Conservation (phyloP, 2,329 filamentous ascomycete species). For the Alternaria sp. region DNA sequence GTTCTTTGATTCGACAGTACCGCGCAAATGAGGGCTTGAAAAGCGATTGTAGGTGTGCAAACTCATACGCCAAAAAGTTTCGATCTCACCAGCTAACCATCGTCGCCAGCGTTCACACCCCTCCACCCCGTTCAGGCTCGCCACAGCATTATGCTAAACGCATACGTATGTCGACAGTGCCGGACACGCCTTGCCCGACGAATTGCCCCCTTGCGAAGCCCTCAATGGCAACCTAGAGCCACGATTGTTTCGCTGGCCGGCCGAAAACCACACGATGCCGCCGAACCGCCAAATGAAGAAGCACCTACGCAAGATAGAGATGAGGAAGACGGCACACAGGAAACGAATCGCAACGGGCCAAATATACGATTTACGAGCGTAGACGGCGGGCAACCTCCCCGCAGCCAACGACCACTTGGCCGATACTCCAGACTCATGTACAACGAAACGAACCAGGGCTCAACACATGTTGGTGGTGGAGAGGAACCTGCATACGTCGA, state of each 20-base stretch:
- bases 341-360: background rate
- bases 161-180: slow-evolving; percentile 45
- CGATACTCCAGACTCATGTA: slow-evolving; percentile 28
- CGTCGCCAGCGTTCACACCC: background rate
- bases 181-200: slow-evolving; percentile 29
- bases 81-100: slow-evolving; percentile 3
- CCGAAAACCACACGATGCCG: slow-evolving; percentile 9
- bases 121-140: background rate
- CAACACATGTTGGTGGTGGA: background rate
- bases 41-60: background rate
- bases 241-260: slow-evolving; percentile 40
- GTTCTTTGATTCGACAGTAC: background rate
- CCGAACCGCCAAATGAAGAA: slow-evolving; percentile 9
- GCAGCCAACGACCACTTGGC: background rate
- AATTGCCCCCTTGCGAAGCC: slow-evolving; percentile 8
- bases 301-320: slow-evolving; percentile 5
- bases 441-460: background rate
- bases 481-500: background rate
- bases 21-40: background rate
- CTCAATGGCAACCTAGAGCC: slow-evolving; percentile 41
- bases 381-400: background rate
- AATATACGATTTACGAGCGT: background rate
- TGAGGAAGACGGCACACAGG: slow-evolving; percentile 2
- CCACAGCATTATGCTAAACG: slow-evolving; percentile 34
- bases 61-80: background rate